Base-by-base conservation (phyloP, 768 basidiomycete species). In the Mrakia frigida region DNA sequence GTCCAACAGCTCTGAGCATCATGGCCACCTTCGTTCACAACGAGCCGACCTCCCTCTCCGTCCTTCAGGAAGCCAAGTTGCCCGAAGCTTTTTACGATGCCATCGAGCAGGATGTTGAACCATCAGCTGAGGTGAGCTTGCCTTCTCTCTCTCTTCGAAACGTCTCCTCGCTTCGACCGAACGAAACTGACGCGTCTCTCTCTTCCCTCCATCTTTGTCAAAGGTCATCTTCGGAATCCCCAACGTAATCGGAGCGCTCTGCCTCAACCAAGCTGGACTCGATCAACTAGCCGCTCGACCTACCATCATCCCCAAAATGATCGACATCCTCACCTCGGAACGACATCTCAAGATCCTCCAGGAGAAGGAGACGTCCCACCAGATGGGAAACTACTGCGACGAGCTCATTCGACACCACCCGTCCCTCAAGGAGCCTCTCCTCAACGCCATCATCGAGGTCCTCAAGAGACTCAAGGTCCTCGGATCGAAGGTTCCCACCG, bases 11-110 rank as follows among this genome's bases (percentile, higher is more conserved):
- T 6, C 92, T 95, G 85, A 94, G 95, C 82, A 91, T 94, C 81
- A 93, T 97, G 90, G 90, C 94, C 21, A 94, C 94, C 0, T 98
- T 98, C 83, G 90, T 98, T 13, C 96, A 99, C 86, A 99, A 98
- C 79, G 97, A 99, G 83, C 97, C 97, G 10, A 98, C 95, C 0
- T 97, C 93, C 23, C 85, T 99, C 75, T 86, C 89, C 2, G 90
- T 96, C 73, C 91, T 99, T 31, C 97, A 99, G 83, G 97, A 99
- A 83, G 88, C 89, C 37, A 89, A 90, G 7, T 84, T 99, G 4
- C 97, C 97, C 0, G 92, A 94, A 80, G 87, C 89, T 0, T 93
- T 99, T 80, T 98, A 94, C 84, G 87, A 88, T 75, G 88, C 91
- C 5, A 88, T 99, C 61, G 93, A 96, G 84, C 85, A 86, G 50